Evolutionary conservation across 768 basidiomycete genomes (phyloP).

Genomic region (Mycena alexandri): DNA sequence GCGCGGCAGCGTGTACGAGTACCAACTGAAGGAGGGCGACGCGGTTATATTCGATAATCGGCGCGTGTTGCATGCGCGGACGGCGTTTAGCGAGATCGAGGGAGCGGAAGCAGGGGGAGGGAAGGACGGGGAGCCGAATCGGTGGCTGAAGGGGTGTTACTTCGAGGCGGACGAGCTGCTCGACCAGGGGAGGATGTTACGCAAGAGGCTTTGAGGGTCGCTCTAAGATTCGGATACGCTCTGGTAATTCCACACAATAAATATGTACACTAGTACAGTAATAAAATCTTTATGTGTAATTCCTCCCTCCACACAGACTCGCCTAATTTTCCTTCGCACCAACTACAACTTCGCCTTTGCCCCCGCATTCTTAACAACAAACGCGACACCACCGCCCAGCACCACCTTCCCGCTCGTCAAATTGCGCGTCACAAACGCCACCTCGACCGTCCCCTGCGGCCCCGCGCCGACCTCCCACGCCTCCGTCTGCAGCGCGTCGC

Average conservation of each 20-base stretch:
- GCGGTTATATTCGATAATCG: slow-evolving; percentile 95
- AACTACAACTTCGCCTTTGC: slow-evolving; percentile 45
- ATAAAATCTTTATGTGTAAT: no score
- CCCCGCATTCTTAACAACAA: slow-evolving; percentile 60
- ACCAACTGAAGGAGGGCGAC: slow-evolving; percentile 85
- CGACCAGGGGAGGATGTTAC: slow-evolving; percentile 73
- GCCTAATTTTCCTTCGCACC: no score
- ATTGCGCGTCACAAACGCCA: slow-evolving; percentile 74
- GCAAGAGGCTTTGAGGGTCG: no score
- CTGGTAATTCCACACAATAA: no score
- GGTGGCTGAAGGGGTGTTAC: slow-evolving; percentile 95
- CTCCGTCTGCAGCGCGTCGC: slow-evolving; percentile 82
- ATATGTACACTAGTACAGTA: no score
- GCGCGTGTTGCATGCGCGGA: slow-evolving; percentile 88
- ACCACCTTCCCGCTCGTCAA: slow-evolving; percentile 69
- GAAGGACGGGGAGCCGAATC: slow-evolving; percentile 63
- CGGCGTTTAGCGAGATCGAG: slow-evolving; percentile 70
- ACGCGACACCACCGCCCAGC: slow-evolving; percentile 74
- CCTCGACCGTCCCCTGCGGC: slow-evolving; percentile 64
- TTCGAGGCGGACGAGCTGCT: slow-evolving; percentile 75
- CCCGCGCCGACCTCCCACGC: slow-evolving; percentile 81
- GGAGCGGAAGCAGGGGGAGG: slow-evolving; percentile 38
- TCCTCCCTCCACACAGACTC: no score
- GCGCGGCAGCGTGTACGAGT: slow-evolving; percentile 60
- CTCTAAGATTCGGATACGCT: no score